Percentiles rank a stretch among this genome's conserved stretches.
phyloP scores from a whole-genome alignment of 345 rosid species.

The Hibiscus mutabilis region DNA sequence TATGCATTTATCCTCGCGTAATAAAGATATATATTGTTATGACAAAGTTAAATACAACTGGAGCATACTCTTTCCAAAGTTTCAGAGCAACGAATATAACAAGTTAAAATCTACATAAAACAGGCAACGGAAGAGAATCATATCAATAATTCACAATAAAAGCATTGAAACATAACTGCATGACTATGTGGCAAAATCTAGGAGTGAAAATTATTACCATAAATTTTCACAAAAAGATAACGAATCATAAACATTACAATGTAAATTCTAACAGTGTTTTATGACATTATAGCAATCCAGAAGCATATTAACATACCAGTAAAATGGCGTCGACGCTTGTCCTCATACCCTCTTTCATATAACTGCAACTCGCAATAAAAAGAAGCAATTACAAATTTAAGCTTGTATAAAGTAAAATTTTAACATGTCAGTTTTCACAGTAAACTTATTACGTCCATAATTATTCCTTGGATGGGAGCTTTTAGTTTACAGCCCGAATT shows the following conservation, averaged over 20 bases:
- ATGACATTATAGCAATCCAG: not conserved
- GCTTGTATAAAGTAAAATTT: not conserved
- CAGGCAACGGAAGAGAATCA: not conserved
- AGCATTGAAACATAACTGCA: not conserved
- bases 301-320: slow-evolving; percentile 46
- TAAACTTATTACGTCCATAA: not conserved
- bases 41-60: not conserved
- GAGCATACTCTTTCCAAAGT: not conserved
- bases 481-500: not conserved
- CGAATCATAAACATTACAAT: not conserved
- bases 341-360: slow-evolving; percentile 97
- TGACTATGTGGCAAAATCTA: not conserved
- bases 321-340: slow-evolving; percentile 91
- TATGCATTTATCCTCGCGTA: not conserved
- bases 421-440: not conserved
- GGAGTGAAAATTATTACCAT: not conserved
- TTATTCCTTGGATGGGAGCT: not conserved
- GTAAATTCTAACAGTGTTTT: not conserved
- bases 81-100: not conserved
- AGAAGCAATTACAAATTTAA: slow-evolving; percentile 8
- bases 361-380: slow-evolving; percentile 38
- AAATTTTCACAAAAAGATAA: not conserved
- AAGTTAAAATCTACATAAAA: not conserved
- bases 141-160: not conserved
- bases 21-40: not conserved